These are phyloP conservation scores for Ligustrum vulgare DNA, from an alignment of 257 asterid genomes.

Conservation along the genomic window DNA sequence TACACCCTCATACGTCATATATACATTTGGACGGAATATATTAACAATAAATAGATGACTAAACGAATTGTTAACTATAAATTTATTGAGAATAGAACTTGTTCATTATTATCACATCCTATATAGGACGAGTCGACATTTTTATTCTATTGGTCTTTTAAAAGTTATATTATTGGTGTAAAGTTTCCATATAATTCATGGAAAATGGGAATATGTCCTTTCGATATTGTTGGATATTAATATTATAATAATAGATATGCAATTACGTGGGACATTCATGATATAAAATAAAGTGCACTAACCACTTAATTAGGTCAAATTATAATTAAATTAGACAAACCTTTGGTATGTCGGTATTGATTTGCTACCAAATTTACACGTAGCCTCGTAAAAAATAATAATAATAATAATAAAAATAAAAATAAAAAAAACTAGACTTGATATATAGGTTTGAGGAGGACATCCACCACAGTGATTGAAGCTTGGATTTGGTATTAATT, in stretches of 20 bases:
- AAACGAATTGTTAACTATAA: neutral
- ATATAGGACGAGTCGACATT: too few relatives aligned
- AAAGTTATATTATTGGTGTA: neutral
- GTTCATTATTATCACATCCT: neutral
- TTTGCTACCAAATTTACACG: neutral
- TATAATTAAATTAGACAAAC: neutral
- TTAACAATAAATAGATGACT: too few relatives aligned
- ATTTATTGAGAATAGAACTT: neutral
- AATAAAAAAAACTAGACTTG: neutral
- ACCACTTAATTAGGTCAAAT: neutral
- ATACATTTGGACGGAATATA: too few relatives aligned
- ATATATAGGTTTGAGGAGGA: neutral
- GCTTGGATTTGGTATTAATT: neutral
- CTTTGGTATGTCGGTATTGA: neutral
- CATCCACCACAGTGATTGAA: neutral
- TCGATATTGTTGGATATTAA: neutral
- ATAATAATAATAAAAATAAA: too few relatives aligned
- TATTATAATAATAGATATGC: neutral
- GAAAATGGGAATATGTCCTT: neutral
- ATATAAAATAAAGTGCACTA: neutral
- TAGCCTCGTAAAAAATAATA: neutral
- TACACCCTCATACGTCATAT: too few relatives aligned
- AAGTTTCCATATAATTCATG: neutral
- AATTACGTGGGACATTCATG: neutral
- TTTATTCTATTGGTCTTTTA: neutral